Evolutionary conservation across 2,329 filamentous ascomycete genomes (phyloP).

Genomic region (Fusarium sp.): DNA sequence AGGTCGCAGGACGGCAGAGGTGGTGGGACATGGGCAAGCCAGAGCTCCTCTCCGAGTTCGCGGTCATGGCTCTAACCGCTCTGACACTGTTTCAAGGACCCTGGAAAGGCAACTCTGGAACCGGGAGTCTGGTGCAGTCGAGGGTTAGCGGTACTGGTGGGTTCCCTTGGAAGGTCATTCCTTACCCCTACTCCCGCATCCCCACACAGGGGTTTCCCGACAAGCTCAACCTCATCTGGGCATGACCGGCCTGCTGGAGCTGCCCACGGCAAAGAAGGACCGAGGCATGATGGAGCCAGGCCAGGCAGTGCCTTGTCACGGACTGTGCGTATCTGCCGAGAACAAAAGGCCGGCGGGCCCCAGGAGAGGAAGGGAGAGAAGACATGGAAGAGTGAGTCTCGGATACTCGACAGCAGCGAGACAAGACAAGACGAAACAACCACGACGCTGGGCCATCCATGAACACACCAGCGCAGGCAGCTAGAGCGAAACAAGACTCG

Average conservation of each 20-base stretch:
- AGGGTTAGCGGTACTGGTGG: conserved; percentile 28
- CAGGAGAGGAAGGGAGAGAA: not conserved
- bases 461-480: not conserved
- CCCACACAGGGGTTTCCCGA: conserved; percentile 33
- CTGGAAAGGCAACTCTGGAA: conserved; percentile 18
- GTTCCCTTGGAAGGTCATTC: conserved; percentile 20
- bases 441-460: not conserved
- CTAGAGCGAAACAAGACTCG: conserved; percentile 8
- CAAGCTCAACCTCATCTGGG: conserved; percentile 25
- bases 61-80: conserved; percentile 13
- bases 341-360: not conserved
- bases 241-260: conserved; percentile 20
- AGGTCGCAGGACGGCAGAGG: conserved; percentile 16
- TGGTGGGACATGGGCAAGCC: conserved; percentile 11
- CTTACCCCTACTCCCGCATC: conserved; percentile 31
- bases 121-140: conserved; percentile 29
- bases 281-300: not conserved
- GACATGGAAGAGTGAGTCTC: not conserved
- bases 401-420: not conserved
- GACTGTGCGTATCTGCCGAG: conserved; percentile 4
- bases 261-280: not conserved
- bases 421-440: not conserved
- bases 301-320: not conserved
- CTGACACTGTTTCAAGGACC: conserved; percentile 10
- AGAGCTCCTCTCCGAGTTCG: conserved; percentile 4